Conservation (phyloP, 2,329 filamentous ascomycete genomes). For the Clarireedia monteithiana region DNA sequence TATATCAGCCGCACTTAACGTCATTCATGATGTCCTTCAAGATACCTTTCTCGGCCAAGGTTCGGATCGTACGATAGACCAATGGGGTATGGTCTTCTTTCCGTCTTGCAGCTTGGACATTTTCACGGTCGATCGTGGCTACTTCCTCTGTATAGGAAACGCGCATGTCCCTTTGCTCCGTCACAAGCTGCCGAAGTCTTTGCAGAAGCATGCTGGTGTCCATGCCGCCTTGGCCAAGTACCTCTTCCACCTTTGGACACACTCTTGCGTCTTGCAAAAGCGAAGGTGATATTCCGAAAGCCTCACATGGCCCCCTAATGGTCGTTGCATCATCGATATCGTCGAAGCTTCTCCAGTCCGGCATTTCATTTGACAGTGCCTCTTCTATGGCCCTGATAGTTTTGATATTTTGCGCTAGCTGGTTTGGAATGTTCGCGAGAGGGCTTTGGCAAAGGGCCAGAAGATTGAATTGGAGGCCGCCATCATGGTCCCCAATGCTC, state of each 20-base stretch:
- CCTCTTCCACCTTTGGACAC: background rate
- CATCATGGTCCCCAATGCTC: constrained; percentile 60
- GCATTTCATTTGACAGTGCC: constrained; percentile 32
- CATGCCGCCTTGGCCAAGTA: constrained; percentile 10
- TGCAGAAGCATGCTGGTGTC: constrained; percentile 27
- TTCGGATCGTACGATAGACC: constrained; percentile 61
- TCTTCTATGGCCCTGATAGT: constrained; percentile 33
- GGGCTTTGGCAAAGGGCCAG: constrained; percentile 67
- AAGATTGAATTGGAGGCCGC: constrained; percentile 67
- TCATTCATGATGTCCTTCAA: constrained; percentile 38
- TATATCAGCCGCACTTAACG: background rate
- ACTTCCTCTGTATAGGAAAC: constrained; percentile 43
- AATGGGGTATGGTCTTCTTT: constrained; percentile 63
- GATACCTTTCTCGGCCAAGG: constrained; percentile 58
- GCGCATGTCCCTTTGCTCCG: constrained; percentile 36
- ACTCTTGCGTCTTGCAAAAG: constrained; percentile 11
- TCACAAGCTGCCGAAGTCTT: constrained; percentile 34
- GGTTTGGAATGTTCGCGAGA: constrained; percentile 29
- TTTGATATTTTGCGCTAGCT: constrained; percentile 37
- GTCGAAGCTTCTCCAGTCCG: constrained; percentile 37
- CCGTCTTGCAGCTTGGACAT: constrained; percentile 44
- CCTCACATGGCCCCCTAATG: constrained; percentile 8
- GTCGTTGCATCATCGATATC: background rate
- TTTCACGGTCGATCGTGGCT: constrained; percentile 38
- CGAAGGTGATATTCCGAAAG: constrained; percentile 16